Evolutionary conservation across 306 rosid genomes (phyloP).

Genomic region (Luffa acutangula): DNA sequence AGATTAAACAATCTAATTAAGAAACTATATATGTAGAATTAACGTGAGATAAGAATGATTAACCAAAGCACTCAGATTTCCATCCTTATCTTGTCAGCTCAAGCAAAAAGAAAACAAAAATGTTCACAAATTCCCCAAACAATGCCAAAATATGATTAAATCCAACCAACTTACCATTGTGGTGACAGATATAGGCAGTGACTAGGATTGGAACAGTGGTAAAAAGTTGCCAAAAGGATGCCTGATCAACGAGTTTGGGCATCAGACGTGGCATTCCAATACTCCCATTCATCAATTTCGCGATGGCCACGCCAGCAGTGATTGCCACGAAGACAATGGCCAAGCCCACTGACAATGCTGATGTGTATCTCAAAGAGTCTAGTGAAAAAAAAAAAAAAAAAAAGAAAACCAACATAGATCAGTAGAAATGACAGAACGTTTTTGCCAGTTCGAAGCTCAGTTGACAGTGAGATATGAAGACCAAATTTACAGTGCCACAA

Average conservation of each 20-base stretch:
- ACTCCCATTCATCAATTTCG: slow-evolving; percentile 39
- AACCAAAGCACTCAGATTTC: not conserved
- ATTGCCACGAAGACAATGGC: slow-evolving; percentile 50
- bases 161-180: slow-evolving; percentile 29
- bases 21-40: not conserved
- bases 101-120: not conserved
- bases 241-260: slow-evolving; percentile 35
- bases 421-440: not conserved
- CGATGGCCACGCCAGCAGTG: slow-evolving; percentile 41
- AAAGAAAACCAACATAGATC: slow-evolving; percentile 8
- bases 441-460: not conserved
- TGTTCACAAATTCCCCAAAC: not conserved
- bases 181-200: slow-evolving; percentile 62
- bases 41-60: not conserved
- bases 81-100: not conserved
- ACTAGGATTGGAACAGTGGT: slow-evolving; percentile 51
- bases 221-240: slow-evolving; percentile 60
- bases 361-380: slow-evolving; percentile 63
- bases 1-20: not conserved
- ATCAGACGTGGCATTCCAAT: slow-evolving; percentile 40
- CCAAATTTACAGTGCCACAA: not conserved
- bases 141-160: not conserved
- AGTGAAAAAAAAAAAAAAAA: no score
- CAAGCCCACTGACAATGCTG: slow-evolving; percentile 53
- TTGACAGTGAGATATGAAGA: not conserved